Base-by-base conservation (phyloP, 768 basidiomycete genomes). In the Russula virescens region DNA sequence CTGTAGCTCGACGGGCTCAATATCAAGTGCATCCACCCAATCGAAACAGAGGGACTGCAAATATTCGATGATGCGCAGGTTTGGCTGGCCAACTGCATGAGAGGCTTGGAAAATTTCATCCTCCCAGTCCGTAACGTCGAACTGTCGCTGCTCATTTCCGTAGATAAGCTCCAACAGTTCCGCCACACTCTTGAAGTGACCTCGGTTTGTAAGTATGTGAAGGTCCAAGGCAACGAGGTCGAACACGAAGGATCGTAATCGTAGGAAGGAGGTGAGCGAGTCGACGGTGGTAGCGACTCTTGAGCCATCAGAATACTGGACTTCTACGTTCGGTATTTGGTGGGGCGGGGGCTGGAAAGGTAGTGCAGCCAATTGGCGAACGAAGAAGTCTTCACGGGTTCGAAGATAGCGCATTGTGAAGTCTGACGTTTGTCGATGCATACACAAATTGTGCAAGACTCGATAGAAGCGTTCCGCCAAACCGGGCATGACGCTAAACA, bases 191-290 rank as follows among this genome's bases (percentile, higher is more conserved):
- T 90, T 90, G 68, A 80, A 75, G 62, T 91, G 89, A 0, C 87
- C 86, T 68, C 86, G 87, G 70, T 83, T 85, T 2, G 91, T 91
- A 62, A 95, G 79, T 14, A 91, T 83, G 64, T 95, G 95, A 5
- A 97, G 77, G 71, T 98, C 95, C 42, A 98, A 80, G 1, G 95
- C 91, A 25, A 86, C 84, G 25, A 90, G 81, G 67, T 96, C 90
- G 63, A 97, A 82, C 51, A 97, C 83, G 73, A 85, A 89, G 1
- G 94, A 89, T 38, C 93, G 87, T 47, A 93, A 75, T 18, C 87
- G 86, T 13, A 98, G 79, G 80, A 91, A 93, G 0, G 92, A 81
- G 56, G 83, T 80, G 11, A 95, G 73, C 1, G 83, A 81, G 1
- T 85, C 72, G 38, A 89, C 84, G 9, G 85, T 88, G 6, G 91